phyloP scores from a whole-genome alignment of 257 asterid species.

The Penstemon davidsonii region DNA sequence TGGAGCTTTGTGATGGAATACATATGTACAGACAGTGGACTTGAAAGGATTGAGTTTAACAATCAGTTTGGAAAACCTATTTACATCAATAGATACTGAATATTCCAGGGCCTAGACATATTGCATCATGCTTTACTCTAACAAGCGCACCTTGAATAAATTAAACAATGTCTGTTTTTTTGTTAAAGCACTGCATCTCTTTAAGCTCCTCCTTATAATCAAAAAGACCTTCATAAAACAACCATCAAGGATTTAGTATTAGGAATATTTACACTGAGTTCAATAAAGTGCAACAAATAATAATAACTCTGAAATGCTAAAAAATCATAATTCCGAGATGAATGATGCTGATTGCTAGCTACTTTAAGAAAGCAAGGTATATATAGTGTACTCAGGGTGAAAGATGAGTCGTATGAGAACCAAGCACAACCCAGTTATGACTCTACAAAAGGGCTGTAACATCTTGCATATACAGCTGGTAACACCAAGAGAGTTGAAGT shows the following conservation, averaged over 20 bases:
- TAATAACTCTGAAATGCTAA: not conserved
- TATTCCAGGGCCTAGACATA: conserved; percentile 14
- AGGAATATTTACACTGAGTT: conserved; percentile 14
- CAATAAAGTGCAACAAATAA: conserved; percentile 21
- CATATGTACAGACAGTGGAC: conserved; percentile 2
- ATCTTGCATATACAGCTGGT: too few relatives aligned
- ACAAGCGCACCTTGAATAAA: conserved; percentile 75
- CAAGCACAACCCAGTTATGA: not conserved
- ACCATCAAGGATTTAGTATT: conserved; percentile 27
- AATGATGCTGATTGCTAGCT: conserved; percentile 3
- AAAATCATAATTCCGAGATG: not conserved
- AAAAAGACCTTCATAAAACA: conserved; percentile 66
- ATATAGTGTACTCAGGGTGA: not conserved
- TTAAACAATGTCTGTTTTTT: conserved; percentile 82
- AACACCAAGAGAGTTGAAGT: too few relatives aligned
- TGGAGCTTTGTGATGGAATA: conserved; percentile 8
- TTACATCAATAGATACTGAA: conserved; percentile 18
- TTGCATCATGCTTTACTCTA: not conserved
- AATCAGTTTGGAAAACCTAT: conserved; percentile 31
- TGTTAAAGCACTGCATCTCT: conserved; percentile 96
- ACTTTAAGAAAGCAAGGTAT: conserved; percentile 13
- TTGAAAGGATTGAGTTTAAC: not conserved
- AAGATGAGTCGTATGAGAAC: conserved; percentile 6
- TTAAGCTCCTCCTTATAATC: conserved; percentile 85
- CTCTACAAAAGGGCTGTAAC: not conserved